phyloP scores from a whole-genome alignment of 352 stramenopile genomes.

The Discostella stelligera region DNA sequence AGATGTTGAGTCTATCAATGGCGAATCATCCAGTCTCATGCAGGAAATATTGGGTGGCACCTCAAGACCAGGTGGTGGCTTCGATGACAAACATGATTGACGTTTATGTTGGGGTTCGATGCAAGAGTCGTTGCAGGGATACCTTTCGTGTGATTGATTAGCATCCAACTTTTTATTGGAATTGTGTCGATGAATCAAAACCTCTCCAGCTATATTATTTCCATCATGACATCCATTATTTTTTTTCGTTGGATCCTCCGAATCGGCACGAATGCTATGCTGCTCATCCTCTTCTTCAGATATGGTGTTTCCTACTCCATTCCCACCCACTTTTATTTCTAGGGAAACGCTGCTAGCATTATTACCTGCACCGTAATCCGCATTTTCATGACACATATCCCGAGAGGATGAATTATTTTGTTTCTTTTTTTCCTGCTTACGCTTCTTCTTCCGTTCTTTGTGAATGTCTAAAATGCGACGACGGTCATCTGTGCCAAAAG shows the following conservation, averaged over 20 bases:
- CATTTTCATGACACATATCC: conserved; percentile 9
- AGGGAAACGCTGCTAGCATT: conserved; percentile 1
- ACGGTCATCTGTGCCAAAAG: conserved; percentile 73
- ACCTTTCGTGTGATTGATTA: not conserved
- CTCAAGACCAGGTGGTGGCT: not conserved
- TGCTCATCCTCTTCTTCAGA: conserved; percentile 14
- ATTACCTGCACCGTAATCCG: not conserved
- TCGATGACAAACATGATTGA: not conserved
- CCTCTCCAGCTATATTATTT: conserved; percentile 1
- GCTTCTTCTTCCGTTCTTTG: conserved; percentile 73
- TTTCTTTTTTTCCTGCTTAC: conserved; percentile 59
- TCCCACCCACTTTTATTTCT: conserved; percentile 10
- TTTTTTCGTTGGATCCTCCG: not conserved
- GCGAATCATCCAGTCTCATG: conserved; percentile 27
- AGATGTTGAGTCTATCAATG: not conserved
- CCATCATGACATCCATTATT: conserved; percentile 11
- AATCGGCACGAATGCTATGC: not conserved
- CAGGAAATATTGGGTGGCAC: conserved; percentile 24
- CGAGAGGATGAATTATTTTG: conserved; percentile 14
- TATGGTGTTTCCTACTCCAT: conserved; percentile 9
- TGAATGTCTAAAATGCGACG: conserved; percentile 76
- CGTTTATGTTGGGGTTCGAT: not conserved
- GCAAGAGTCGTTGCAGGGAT: not conserved
- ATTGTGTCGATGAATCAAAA: not conserved
- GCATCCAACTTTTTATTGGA: not conserved